Evolutionary conservation across 306 rosid genomes (phyloP).

Genomic region (Quercus parvula): DNA sequence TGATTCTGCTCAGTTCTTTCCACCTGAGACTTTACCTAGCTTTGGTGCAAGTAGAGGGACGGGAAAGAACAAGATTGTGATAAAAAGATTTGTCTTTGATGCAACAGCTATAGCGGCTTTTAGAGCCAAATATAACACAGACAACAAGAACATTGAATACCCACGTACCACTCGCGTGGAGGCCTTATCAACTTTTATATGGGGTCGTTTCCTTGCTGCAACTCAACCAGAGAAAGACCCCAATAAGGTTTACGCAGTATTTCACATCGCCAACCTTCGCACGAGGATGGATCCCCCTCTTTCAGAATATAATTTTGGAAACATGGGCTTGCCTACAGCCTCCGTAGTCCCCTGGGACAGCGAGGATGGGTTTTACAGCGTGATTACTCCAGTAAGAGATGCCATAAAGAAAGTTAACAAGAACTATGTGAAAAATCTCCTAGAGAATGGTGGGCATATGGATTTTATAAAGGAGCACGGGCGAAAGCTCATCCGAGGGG

Average conservation of each 20-base stretch:
- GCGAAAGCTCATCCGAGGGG: constrained; percentile 15
- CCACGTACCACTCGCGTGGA: constrained; percentile 51
- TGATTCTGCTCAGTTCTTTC: constrained; percentile 46
- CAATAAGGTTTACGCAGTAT: constrained; percentile 1
- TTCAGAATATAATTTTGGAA: constrained; percentile 33
- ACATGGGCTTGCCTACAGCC: constrained; percentile 9
- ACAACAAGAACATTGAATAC: not conserved
- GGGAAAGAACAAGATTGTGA: constrained; percentile 20
- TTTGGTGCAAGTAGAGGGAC: constrained; percentile 5
- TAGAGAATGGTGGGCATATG: constrained; percentile 17
- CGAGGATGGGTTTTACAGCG: not conserved
- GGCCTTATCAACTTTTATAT: constrained; percentile 53
- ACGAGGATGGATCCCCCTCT: constrained; percentile 44
- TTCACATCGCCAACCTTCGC: constrained; percentile 49
- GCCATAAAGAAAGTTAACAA: constrained; percentile 28
- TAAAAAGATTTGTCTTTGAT: constrained; percentile 52
- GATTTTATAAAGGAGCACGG: constrained; percentile 10
- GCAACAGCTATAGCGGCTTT: constrained; percentile 33
- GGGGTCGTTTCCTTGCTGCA: constrained; percentile 43
- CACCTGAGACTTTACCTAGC: constrained; percentile 19
- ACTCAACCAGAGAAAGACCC: constrained; percentile 3
- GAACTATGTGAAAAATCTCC: constrained; percentile 19
- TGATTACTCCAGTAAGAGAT: constrained; percentile 28
- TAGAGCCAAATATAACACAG: constrained; percentile 22
- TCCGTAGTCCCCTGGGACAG: not conserved